phyloP scores from a whole-genome alignment of 768 basidiomycete species.

The Mycena kentingensis region DNA sequence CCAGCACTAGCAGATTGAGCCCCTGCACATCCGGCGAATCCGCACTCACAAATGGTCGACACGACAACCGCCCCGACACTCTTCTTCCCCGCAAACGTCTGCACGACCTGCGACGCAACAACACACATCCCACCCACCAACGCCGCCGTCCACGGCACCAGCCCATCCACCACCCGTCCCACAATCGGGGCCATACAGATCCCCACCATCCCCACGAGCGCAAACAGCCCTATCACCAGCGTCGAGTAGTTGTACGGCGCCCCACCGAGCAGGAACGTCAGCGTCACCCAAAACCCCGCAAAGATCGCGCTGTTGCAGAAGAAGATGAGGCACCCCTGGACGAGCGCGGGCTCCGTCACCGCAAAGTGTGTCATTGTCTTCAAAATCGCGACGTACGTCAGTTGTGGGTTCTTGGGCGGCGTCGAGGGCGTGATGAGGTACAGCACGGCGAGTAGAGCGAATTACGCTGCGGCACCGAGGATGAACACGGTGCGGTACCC shows the following conservation, averaged over 20 bases:
- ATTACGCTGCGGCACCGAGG: slow-evolving; percentile 37
- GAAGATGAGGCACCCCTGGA: slow-evolving; percentile 51
- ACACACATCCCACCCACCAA: slow-evolving; percentile 43
- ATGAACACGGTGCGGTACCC: neutral
- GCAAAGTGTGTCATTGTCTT: slow-evolving; percentile 59
- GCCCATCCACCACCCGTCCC: slow-evolving; percentile 53
- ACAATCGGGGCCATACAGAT: slow-evolving; percentile 53
- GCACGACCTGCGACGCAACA: slow-evolving; percentile 45
- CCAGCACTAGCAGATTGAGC: slow-evolving; percentile 30
- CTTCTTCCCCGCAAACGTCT: slow-evolving; percentile 50
- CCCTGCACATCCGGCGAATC: neutral
- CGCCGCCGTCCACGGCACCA: slow-evolving; percentile 61
- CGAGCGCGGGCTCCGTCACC: slow-evolving; percentile 58
- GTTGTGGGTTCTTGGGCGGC: slow-evolving; percentile 50
- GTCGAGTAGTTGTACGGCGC: slow-evolving; percentile 59
- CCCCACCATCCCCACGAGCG: slow-evolving; percentile 54
- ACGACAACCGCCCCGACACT: slow-evolving; percentile 55
- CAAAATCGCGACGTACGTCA: slow-evolving; percentile 57
- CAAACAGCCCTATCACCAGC: slow-evolving; percentile 60
- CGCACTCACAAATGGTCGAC: slow-evolving; percentile 42
- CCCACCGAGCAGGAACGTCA: slow-evolving; percentile 63
- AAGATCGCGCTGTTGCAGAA: slow-evolving; percentile 43
- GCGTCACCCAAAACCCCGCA: slow-evolving; percentile 47
- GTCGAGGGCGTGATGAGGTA: slow-evolving; percentile 60
- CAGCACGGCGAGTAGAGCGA: slow-evolving; percentile 40